Percentiles rank a stretch among this genome's conserved stretches.
These are phyloP conservation scores for Solanum megistacrolobum DNA, from an alignment of 257 asterid species.

Conservation along the genomic window DNA sequence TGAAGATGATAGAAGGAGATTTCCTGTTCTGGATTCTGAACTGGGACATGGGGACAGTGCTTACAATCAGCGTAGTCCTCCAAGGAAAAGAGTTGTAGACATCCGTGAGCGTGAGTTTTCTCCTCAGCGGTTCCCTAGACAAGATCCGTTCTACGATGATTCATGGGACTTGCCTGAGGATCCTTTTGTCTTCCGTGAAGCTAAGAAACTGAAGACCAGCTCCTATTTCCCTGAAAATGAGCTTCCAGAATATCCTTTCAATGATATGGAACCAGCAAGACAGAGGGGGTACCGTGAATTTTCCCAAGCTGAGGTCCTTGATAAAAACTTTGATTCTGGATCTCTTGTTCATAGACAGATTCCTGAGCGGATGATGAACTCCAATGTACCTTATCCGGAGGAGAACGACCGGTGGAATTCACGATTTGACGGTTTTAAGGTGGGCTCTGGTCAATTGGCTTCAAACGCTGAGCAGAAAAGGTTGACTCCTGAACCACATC, in stretches of 20 bases:
- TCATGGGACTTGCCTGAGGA: constrained; percentile 97
- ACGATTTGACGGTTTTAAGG: constrained; percentile 38
- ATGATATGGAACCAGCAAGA: constrained; percentile 48
- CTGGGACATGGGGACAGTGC: constrained; percentile 22
- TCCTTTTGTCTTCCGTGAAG: constrained; percentile 40
- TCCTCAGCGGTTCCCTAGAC: constrained; percentile 35
- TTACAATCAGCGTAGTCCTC: constrained; percentile 47
- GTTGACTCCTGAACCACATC: constrained; percentile 32
- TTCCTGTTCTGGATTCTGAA: constrained; percentile 29
- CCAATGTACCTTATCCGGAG: constrained; percentile 31
- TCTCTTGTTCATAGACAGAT: constrained; percentile 37
- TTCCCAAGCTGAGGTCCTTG: constrained; percentile 28
- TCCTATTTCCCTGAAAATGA: constrained; percentile 44
- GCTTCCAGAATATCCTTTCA: constrained; percentile 72
- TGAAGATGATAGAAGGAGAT: constrained; percentile 42
- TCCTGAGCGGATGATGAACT: constrained; percentile 26
- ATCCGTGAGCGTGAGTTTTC: constrained; percentile 49
- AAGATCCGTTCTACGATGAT: constrained; percentile 49
- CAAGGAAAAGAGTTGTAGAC: constrained; percentile 29
- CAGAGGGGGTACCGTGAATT: constrained; percentile 25
- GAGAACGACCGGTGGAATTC: constrained; percentile 40
- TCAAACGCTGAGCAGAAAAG: constrained; percentile 34
- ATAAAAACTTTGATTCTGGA: constrained; percentile 42
- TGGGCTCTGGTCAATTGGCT: constrained; percentile 27
- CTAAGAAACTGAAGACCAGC: constrained; percentile 49